phyloP scores from a whole-genome alignment of 495 filamentous ascomycete species.

The Venustampulla echinocandica region DNA sequence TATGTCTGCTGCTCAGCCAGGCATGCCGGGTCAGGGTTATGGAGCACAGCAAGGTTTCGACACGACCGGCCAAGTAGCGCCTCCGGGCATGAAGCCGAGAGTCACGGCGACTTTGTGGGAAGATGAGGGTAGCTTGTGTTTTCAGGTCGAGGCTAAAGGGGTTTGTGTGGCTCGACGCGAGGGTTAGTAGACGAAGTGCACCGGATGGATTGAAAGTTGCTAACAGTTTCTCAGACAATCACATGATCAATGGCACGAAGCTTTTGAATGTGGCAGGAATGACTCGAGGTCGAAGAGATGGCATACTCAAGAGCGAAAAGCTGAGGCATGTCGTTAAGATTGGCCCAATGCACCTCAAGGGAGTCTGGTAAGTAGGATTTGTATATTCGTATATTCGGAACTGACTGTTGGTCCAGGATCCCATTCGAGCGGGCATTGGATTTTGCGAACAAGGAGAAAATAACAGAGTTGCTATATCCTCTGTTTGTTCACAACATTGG shows the following conservation, averaged over 20 bases:
- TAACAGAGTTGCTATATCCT: slow-evolving; percentile 90
- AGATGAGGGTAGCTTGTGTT: slow-evolving; percentile 95
- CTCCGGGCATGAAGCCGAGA: slow-evolving; percentile 95
- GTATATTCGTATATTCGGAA: slow-evolving; percentile 1
- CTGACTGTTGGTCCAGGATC: slow-evolving; percentile 54
- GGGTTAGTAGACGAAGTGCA: slow-evolving; percentile 47
- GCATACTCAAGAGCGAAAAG: slow-evolving; percentile 97
- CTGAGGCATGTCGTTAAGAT: slow-evolving; percentile 96
- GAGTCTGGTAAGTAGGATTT: slow-evolving; percentile 72
- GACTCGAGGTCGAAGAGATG: slow-evolving; percentile 91
- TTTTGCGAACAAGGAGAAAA: slow-evolving; percentile 99
- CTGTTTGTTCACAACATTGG: slow-evolving; percentile 98
- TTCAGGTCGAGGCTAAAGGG: slow-evolving; percentile 93
- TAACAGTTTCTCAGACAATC: slow-evolving; percentile 63
- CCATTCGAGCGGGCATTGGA: slow-evolving; percentile 93
- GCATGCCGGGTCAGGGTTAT: slow-evolving; percentile 43
- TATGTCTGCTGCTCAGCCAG: slow-evolving; percentile 36
- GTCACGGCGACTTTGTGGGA: slow-evolving; percentile 98
- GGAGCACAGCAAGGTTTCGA: slow-evolving; percentile 60
- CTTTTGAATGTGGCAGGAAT: slow-evolving; percentile 95
- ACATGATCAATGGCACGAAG: slow-evolving; percentile 99
- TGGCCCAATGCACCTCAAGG: slow-evolving; percentile 97
- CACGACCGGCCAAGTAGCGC: slow-evolving; percentile 82
- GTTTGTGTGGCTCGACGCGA: slow-evolving; percentile 93
- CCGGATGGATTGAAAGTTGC: neutral